Base-by-base conservation (phyloP, 352 stramenopile species). In the Phytophthora sp. region DNA sequence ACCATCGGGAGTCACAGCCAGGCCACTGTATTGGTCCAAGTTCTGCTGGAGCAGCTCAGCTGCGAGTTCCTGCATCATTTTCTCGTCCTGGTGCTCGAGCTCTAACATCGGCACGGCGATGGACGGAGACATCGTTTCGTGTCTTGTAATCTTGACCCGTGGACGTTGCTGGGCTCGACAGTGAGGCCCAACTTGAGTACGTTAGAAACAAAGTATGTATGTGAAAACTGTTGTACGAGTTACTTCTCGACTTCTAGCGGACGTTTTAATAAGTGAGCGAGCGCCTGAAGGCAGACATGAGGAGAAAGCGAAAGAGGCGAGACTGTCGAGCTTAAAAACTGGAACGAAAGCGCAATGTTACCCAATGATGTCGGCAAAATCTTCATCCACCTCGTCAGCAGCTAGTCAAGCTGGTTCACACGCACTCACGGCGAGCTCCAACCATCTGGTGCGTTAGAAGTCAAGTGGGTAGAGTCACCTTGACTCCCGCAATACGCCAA, bases 51-150 rank as follows among this genome's bases (percentile, higher is more conserved):
- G 31, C 6, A 79, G 47, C 3, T 38, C 69, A 29, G 30, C 44
- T 26, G 67, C 71, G 38, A 79, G 30, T n/a, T 79, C 68, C 33
- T 69, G 63, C 66, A 79, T 73, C 38, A 69, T 55, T 26, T 69
- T 53, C 24, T 65, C 57, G 33, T 79, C 71, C 9, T 70, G 30
- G 16, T 15, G 42, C 50, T 74, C 53, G 8, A 79, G 53, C 23
- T 79, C 67, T 44, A 79, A 26, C 26, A 53, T 45, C 18, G 71
- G 71, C 62, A 79, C 73, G n/a, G 18, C 8, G 18, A 71, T 75
- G 8, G 41, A 13, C 7, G n/a, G 42, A 42, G 66, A 23, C 68
- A 75, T 75, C 7, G 6, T 49, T 38, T 68, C 42, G 6, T 45
- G 42, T 16, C 2, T 63, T 29, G 67, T 29, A 67, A 67, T 74